Conservation (phyloP, 305 asterid genomes). For the Fraxinus floribunda region DNA sequence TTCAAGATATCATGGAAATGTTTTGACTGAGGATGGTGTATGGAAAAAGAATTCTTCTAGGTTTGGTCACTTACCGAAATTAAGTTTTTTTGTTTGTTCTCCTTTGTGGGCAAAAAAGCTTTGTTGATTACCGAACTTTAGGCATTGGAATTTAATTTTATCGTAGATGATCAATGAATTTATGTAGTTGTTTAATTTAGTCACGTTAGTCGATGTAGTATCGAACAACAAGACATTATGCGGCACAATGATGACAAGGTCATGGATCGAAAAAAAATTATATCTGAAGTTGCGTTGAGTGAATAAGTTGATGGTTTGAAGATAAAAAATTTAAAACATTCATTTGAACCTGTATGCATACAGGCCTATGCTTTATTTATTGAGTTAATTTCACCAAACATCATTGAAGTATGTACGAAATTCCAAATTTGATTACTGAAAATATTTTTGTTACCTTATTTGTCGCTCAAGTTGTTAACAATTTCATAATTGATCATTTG, state of each 20-base stretch:
- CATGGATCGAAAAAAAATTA: background rate
- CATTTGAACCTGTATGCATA: background rate
- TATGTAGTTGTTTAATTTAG: background rate
- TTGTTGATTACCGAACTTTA: background rate
- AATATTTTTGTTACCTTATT: background rate
- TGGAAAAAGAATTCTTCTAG: background rate
- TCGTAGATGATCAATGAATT: background rate
- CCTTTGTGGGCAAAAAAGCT: background rate
- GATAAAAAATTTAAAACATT: too few relatives aligned
- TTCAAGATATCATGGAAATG: background rate
- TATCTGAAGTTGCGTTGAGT: background rate
- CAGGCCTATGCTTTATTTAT: too few relatives aligned
- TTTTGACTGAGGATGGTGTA: background rate
- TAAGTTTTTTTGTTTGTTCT: background rate
- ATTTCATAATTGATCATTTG: background rate
- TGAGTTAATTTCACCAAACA: background rate
- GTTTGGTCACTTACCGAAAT: background rate
- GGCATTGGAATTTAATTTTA: background rate
- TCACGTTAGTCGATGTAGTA: background rate
- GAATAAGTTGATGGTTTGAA: background rate
- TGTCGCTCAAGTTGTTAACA: background rate
- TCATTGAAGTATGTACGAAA: background rate
- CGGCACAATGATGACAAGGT: background rate
- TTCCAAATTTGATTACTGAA: background rate
- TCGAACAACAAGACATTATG: background rate